These are phyloP conservation scores for Petunia hybrid DNA, from an alignment of 305 asterid species.

Conservation along the genomic window DNA sequence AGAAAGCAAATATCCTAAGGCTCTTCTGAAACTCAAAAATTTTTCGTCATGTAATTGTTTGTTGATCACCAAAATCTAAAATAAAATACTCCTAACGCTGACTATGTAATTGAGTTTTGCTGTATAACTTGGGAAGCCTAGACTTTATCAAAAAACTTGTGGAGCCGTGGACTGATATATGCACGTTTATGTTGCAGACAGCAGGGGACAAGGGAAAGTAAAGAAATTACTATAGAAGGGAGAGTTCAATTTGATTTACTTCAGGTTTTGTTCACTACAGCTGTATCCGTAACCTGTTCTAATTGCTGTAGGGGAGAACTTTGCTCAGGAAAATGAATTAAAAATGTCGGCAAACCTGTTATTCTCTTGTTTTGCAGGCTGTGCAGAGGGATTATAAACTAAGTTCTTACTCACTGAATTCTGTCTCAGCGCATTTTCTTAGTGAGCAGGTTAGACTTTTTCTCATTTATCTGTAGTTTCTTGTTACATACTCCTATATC, in stretches of 20 bases:
- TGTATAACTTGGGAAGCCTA: not conserved
- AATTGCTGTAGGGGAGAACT: not conserved
- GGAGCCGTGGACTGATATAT: conserved; percentile 41
- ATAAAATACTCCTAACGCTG: no score
- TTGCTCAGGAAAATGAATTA: not conserved
- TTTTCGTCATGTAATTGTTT: not conserved
- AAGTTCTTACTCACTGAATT: conserved; percentile 95
- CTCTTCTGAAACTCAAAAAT: not conserved
- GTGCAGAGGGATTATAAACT: conserved; percentile 95
- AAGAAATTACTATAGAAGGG: conserved; percentile 95
- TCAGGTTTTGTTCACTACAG: conserved; percentile 65
- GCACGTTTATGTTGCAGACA: conserved; percentile 70
- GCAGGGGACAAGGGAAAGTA: conserved; percentile 94
- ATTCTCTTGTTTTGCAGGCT: conserved; percentile 57
- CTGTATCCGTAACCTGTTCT: conserved; percentile 18
- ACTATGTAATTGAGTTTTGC: conserved; percentile 10
- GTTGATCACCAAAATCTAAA: no score
- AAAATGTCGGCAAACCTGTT: not conserved
- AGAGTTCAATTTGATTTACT: conserved; percentile 98
- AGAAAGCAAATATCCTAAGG: not conserved
- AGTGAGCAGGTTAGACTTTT: conserved; percentile 80
- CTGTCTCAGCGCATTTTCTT: conserved; percentile 99
- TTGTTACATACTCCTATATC: conserved; percentile 19
- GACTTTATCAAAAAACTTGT: not conserved
- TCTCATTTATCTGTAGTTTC: conserved; percentile 18